A percentile compares a stretch with the other conserved stretches of the same genome.
phyloP scores from a whole-genome alignment of 1,284 basidiomycete species.

The Ustilago bromivora region DNA sequence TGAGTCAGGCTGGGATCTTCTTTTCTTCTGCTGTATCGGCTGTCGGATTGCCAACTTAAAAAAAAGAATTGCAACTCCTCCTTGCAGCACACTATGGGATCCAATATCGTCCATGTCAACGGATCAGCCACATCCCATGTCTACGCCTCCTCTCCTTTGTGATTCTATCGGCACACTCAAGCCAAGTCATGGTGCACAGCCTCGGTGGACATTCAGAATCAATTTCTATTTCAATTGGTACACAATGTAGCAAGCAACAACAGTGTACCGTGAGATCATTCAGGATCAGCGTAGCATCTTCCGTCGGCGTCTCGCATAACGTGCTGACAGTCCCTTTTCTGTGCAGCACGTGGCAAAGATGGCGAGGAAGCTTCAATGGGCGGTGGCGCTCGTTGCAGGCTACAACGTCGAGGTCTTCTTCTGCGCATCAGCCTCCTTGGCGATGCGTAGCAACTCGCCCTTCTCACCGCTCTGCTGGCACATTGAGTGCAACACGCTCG shows the following conservation, averaged over 20 bases:
- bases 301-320: not conserved
- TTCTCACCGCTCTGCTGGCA: conserved; percentile 64
- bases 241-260: not conserved
- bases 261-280: not conserved
- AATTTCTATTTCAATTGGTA: not conserved
- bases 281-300: not conserved
- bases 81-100: not conserved
- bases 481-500: conserved; percentile 59
- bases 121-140: not conserved
- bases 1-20: conserved; percentile 8
- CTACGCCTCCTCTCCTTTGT: not conserved
- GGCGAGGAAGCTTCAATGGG: not conserved
- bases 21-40: conserved; percentile 22
- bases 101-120: not conserved
- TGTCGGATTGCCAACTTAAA: conserved; percentile 19
- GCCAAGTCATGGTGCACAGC: not conserved
- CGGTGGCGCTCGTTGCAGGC: not conserved
- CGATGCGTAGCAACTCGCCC: conserved; percentile 49
- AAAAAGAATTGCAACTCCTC: not conserved
- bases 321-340: not conserved
- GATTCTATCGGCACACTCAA: conserved; percentile 6
- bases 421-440: conserved; percentile 41
- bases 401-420: conserved; percentile 1
- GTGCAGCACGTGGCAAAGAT: not conserved
- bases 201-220: not conserved